Evolutionary conservation across 208 protist species (phyloP).

Genomic region (Acanthamoeba healyi): DNA sequence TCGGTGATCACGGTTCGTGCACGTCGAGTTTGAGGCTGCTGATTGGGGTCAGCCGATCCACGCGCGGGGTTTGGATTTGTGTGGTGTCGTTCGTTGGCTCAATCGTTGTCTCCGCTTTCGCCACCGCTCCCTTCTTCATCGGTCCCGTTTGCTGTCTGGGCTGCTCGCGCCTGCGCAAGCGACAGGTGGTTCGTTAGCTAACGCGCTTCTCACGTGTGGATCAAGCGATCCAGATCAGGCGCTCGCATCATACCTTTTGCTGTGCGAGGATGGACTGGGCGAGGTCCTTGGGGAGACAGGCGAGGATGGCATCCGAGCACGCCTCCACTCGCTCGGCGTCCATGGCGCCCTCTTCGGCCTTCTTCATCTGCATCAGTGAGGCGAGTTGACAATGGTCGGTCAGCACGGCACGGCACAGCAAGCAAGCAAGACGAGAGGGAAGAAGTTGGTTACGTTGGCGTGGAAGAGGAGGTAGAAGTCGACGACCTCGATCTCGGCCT

Average conservation of each 20-base stretch:
- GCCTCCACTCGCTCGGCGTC: not conserved
- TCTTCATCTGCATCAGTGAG: conserved; percentile 3
- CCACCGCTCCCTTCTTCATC: conserved; percentile 10
- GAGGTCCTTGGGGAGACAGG: conserved; percentile 17
- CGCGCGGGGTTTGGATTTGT: no score
- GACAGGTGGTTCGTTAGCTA: not conserved
- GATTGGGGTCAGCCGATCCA: no score
- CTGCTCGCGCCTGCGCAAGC: not conserved
- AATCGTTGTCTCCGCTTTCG: conserved; percentile 15
- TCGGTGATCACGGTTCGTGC: no score
- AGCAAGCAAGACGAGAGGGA: no score
- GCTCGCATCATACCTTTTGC: not conserved
- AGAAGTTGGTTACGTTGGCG: not conserved
- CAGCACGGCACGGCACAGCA: not conserved
- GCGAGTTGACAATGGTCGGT: not conserved
- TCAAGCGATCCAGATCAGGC: no score
- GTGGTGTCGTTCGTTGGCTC: no score
- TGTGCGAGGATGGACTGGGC: conserved; percentile 37
- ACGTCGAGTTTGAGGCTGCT: no score
- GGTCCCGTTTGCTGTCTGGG: not conserved
- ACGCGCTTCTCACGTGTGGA: no score
- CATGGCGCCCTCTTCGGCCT: not conserved
- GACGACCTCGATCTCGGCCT: conserved; percentile 49
- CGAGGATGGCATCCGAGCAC: conserved; percentile 48
- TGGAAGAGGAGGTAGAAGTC: conserved; percentile 60